Base-by-base conservation (phyloP, 192 early-diverging fungal species). In the Phycomyces nitens region DNA sequence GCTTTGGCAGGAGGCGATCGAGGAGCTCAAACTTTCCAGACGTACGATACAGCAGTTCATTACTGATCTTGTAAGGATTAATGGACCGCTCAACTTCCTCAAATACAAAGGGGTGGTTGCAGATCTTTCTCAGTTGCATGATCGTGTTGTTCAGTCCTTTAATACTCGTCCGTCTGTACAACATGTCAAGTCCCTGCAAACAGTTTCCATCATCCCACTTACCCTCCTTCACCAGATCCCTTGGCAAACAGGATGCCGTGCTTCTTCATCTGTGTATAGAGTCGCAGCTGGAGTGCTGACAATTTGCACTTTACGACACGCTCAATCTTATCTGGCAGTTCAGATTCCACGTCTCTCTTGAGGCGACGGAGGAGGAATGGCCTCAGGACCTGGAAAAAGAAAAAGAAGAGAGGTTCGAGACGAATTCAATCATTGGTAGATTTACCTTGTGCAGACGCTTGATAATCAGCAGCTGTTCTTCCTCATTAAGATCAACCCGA, bases 41-140 rank as follows among this genome's bases (percentile, higher is more conserved):
- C 12, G 86, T 81, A 41, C 94, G 87, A 72, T 78, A 95, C 22
- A 99, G 71, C 47, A 85, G 80, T 56, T 84, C 82, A 75, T 94
- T 92, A 49, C 79, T 90, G 15, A 66, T 73, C 53, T 82, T 75
- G 39, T 71, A 62, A 8, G 91, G 90, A 65, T 94, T 92, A 71
- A 99, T 82, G 21, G 80, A 69, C 10, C 78, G 71, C 70, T 96
- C 94, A 0, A 99, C 94, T 64, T 93, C 89, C 50, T 89, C 86
- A 82, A 93, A 97, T 16, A 97, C 94, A 76, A 89, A 99, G 42
- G 96, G 96, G 74, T 99, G 96, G 79, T 97, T 99, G 74, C 92
- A 94, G 64, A 99, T 92, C 74, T 97, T 97, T 26, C 95, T 86
- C 55, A 99, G 84, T 74, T 99, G 94, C 96, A 99, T 95, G 53